Evolutionary conservation across 257 asterid genomes (phyloP).

Genomic region (Scutellaria baicalensis): DNA sequence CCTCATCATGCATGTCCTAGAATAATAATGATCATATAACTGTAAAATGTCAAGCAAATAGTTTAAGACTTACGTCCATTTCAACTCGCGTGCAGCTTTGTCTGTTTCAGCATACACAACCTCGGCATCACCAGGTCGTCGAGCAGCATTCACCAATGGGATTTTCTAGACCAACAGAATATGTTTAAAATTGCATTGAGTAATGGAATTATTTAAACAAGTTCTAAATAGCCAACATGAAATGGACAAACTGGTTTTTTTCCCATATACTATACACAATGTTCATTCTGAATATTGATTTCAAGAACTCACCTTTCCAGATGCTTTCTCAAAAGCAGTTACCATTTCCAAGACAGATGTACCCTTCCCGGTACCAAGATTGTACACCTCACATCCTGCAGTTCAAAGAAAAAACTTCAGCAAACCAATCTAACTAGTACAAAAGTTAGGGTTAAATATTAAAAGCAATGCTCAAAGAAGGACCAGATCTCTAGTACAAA

Average conservation of each 20-base stretch:
- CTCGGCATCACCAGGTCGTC: constrained; percentile 99
- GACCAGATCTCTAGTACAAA: neutral
- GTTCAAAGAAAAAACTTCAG: neutral
- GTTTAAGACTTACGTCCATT: constrained; percentile 76
- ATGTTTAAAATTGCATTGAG: neutral
- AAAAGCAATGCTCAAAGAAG: neutral
- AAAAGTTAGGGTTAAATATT: neutral
- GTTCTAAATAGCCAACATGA: neutral
- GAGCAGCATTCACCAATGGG: constrained; percentile 71
- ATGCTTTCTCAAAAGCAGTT: constrained; percentile 90
- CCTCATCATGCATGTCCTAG: neutral
- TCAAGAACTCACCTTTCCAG: constrained; percentile 72
- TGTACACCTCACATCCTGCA: constrained; percentile 95
- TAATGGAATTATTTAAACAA: neutral
- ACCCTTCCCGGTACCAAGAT: constrained; percentile 97
- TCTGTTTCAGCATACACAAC: constrained; percentile 73
- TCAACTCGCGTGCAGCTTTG: constrained; percentile 80
- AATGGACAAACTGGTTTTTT: neutral
- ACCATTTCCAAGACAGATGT: constrained; percentile 99
- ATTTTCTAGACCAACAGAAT: constrained; percentile 50
- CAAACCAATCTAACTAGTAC: neutral
- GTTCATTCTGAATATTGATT: neutral
- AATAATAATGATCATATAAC: neutral
- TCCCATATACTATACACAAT: neutral
- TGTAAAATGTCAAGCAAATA: neutral